Conservation (phyloP, 345 rosid species). For the Aquilaria yunnanensis region DNA sequence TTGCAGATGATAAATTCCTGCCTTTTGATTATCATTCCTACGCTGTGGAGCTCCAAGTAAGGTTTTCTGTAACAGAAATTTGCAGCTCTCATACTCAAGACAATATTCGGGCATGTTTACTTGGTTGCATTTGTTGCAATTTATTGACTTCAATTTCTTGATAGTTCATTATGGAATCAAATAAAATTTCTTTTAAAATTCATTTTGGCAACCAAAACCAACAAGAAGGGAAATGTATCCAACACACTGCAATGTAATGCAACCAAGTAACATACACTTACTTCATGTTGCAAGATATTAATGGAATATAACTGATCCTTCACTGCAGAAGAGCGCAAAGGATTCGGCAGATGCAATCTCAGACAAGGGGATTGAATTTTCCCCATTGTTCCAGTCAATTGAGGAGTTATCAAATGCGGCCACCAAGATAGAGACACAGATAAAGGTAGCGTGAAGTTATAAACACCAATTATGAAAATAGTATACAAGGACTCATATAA, state of each 20-base stretch:
- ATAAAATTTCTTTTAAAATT: no score
- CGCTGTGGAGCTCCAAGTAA: slow-evolving; percentile 65
- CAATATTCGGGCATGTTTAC: no score
- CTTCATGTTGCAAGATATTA: no score
- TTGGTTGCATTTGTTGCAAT: no score
- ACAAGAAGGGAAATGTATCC: background rate
- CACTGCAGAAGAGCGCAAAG: slow-evolving; percentile 40
- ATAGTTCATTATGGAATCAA: no score
- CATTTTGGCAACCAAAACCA: background rate
- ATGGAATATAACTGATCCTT: background rate
- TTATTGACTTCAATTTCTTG: no score
- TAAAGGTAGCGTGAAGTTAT: slow-evolving; percentile 34
- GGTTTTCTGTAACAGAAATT: background rate
- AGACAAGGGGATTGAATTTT: slow-evolving; percentile 29
- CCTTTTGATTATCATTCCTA: slow-evolving; percentile 67
- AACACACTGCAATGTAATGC: slow-evolving; percentile 3
- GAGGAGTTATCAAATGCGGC: slow-evolving; percentile 51
- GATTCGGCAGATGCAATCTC: slow-evolving; percentile 44
- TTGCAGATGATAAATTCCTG: slow-evolving; percentile 72
- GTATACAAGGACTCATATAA: slow-evolving; percentile 4
- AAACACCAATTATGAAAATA: background rate
- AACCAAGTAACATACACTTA: background rate
- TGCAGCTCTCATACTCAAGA: no score
- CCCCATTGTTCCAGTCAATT: slow-evolving; percentile 53
- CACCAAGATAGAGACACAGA: slow-evolving; percentile 34